These are phyloP conservation scores for Claviceps cyperi DNA, from an alignment of 2,329 filamentous ascomycete genomes.

Conservation along the genomic window DNA sequence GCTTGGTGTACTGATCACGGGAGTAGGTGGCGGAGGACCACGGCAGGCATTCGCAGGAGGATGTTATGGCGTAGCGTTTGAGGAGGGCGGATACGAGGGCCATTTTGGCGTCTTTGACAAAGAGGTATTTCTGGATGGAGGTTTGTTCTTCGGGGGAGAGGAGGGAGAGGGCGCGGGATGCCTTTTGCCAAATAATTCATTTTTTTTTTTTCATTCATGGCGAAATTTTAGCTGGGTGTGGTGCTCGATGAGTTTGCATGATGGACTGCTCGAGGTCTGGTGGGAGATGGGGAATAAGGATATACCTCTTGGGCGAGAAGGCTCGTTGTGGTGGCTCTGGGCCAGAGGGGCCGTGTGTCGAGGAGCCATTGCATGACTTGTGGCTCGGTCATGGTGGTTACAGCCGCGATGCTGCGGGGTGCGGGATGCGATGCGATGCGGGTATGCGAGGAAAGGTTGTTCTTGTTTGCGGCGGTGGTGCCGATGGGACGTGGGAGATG, in stretches of 20 bases:
- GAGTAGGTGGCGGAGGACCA: conserved; percentile 46
- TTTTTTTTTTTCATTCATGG: too few relatives aligned
- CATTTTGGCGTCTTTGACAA: conserved; percentile 61
- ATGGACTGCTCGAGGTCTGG: too few relatives aligned
- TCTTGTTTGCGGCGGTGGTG: too few relatives aligned
- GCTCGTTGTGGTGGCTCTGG: conserved; percentile 32
- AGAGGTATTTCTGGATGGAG: conserved; percentile 45
- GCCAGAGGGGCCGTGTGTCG: conserved; percentile 45
- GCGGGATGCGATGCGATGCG: too few relatives aligned
- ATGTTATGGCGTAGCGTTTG: conserved; percentile 55
- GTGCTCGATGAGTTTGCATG: too few relatives aligned
- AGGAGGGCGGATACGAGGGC: conserved; percentile 56
- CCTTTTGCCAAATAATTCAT: conserved; percentile 21
- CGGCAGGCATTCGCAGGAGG: conserved; percentile 34
- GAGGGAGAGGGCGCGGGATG: conserved; percentile 37
- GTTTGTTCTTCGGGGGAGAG: conserved; percentile 40
- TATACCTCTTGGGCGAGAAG: conserved; percentile 32
- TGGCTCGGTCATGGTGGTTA: conserved; percentile 8
- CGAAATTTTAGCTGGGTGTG: neutral
- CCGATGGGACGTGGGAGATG: too few relatives aligned
- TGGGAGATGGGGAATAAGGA: neutral
- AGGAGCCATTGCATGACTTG: conserved; percentile 45
- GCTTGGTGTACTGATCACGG: conserved; percentile 40
- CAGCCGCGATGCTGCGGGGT: too few relatives aligned
- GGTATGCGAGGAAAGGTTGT: too few relatives aligned